Percentiles rank a stretch among this genome's conserved stretches.
Conservation (phyloP, 2,329 filamentous ascomycete species). For the Aspergillus sp. region DNA sequence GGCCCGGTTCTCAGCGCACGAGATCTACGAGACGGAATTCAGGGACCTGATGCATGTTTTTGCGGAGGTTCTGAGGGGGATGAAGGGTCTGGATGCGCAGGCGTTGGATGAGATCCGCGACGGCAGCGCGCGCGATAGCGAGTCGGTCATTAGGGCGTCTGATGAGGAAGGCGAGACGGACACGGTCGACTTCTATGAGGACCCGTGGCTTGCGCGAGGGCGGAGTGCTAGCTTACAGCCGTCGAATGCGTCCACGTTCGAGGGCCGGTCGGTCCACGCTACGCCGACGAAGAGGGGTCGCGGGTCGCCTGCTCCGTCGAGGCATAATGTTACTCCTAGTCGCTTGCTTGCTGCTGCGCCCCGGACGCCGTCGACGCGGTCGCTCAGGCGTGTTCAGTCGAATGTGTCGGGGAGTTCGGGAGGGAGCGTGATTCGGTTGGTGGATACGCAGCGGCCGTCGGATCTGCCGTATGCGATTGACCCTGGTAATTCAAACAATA, state of each 20-base stretch:
- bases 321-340: no score
- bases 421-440: slow-evolving; percentile 32
- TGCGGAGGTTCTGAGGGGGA: slow-evolving; percentile 65
- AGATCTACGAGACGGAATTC: slow-evolving; percentile 63
- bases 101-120: slow-evolving; percentile 37
- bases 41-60: slow-evolving; percentile 74
- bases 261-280: slow-evolving; percentile 20
- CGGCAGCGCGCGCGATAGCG: slow-evolving; percentile 17
- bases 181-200: slow-evolving; percentile 18
- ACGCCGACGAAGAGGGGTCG: slow-evolving; percentile 15
- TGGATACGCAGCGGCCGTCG: slow-evolving; percentile 18
- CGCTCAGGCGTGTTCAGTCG: slow-evolving; percentile 25
- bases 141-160: slow-evolving; percentile 29
- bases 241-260: slow-evolving; percentile 21
- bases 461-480: slow-evolving; percentile 29
- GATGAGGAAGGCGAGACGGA: slow-evolving; percentile 33
- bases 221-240: slow-evolving; percentile 18
- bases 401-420: slow-evolving; percentile 24
- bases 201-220: slow-evolving; percentile 13
- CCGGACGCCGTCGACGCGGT: slow-evolving; percentile 27
- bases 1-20: slow-evolving; percentile 67
- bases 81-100: slow-evolving; percentile 54
- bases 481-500: slow-evolving; percentile 9
- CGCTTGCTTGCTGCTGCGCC: slow-evolving; percentile 9
- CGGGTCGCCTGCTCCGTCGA: slow-evolving; percentile 10